Conservation (phyloP, 495 filamentous ascomycete genomes). For the Geoglossum glabrum region DNA sequence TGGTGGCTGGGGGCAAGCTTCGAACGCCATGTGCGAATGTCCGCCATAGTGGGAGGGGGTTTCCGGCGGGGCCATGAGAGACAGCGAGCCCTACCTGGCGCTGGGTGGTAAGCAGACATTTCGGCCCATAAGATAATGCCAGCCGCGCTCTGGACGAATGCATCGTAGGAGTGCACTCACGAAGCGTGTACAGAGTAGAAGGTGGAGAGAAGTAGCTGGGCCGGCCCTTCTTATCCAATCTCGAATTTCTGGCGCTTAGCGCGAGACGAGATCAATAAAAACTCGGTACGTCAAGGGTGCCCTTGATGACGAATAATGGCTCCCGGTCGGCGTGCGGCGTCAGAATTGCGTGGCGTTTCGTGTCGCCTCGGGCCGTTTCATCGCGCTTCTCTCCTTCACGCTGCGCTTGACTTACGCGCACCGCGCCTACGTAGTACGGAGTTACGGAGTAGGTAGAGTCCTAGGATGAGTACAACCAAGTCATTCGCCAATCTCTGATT, state of each 20-base stretch:
- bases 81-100: neutral
- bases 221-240: neutral
- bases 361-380: neutral
- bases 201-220: neutral
- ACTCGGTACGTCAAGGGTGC: neutral
- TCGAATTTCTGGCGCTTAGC: constrained; percentile 2
- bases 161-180: neutral
- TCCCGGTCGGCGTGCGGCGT: neutral
- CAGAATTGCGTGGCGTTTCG: neutral
- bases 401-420: too few species aligned
- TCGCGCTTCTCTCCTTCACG: too few species aligned
- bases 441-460: too few species aligned
- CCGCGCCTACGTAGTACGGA: too few species aligned
- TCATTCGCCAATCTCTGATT: too few species aligned
- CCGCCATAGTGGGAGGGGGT: neutral
- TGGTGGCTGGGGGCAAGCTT: neutral
- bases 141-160: neutral
- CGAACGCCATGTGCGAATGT: neutral
- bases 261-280: constrained; percentile 2
- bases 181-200: neutral
- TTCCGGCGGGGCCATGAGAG: neutral
- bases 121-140: neutral
- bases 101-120: neutral
- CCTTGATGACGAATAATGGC: neutral
- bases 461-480: too few species aligned